Evolutionary conservation across 2,329 filamentous ascomycete species (phyloP).

Genomic region (Trichophyton benhamiae): DNA sequence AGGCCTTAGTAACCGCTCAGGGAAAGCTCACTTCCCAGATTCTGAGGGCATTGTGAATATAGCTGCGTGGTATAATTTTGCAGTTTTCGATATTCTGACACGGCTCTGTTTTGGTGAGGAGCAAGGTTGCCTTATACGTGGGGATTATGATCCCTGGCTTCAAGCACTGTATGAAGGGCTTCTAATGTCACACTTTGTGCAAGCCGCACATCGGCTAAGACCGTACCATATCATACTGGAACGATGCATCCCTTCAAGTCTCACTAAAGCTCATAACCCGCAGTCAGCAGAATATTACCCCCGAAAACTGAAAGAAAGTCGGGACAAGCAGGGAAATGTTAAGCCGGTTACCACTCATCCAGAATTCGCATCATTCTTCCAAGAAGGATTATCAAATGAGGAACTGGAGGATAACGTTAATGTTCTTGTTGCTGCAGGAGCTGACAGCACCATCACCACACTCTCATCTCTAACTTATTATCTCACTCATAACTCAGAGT

Average conservation of each 20-base stretch:
- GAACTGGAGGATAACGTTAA: conserved; percentile 63
- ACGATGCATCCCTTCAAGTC: neutral
- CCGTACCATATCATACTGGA: conserved; percentile 37
- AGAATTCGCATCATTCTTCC: conserved; percentile 47
- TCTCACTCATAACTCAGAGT: conserved; percentile 49
- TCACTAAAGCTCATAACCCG: neutral
- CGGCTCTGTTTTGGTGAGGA: neutral
- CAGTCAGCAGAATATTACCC: neutral
- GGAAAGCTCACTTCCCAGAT: neutral
- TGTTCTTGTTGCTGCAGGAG: conserved; percentile 50
- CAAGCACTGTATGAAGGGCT: neutral
- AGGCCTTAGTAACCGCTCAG: neutral
- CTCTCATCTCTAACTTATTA: conserved; percentile 62
- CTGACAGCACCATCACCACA: conserved; percentile 67
- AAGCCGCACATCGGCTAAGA: conserved; percentile 34
- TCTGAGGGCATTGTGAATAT: neutral
- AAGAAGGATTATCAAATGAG: conserved; percentile 43
- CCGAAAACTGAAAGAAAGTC: neutral
- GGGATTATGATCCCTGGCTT: neutral
- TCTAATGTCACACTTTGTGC: conserved; percentile 36
- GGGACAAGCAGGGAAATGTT: neutral
- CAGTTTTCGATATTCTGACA: neutral
- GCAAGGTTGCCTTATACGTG: conserved; percentile 36
- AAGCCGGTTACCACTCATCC: conserved; percentile 38
- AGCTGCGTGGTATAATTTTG: neutral